Conservation (phyloP, 257 asterid species). For the Solanum chilense region DNA sequence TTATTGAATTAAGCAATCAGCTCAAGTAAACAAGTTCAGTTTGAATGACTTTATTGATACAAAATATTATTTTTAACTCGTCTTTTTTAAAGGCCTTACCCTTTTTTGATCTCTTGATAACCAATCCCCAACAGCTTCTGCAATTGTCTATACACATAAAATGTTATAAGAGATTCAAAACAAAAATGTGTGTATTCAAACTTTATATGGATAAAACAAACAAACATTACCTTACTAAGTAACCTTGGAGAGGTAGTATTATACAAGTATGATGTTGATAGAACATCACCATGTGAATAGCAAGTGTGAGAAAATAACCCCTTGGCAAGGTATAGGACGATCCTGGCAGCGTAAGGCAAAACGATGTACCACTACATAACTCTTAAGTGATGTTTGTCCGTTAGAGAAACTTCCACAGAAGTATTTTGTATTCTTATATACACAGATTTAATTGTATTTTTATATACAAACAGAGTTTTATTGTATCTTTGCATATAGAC, state of each 20-base stretch:
- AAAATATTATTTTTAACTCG: no score
- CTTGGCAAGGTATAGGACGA: background rate
- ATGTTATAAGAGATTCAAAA: background rate
- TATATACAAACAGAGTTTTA: no score
- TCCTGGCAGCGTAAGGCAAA: no score
- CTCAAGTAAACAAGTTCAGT: background rate
- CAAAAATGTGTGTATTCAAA: background rate
- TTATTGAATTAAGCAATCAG: no score
- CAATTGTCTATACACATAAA: background rate
- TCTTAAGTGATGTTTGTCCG: no score
- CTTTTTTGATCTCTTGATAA: background rate
- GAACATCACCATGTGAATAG: background rate
- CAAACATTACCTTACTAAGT: background rate
- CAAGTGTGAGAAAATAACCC: background rate
- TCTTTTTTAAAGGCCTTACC: fast-evolving
- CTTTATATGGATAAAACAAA: background rate
- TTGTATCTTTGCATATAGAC: no score
- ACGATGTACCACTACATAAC: no score
- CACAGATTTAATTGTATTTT: no score
- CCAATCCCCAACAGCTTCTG: background rate
- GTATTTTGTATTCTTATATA: no score
- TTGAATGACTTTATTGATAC: background rate
- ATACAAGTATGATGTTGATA: background rate
- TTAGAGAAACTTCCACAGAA: no score
- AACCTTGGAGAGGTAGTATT: background rate